Percentiles rank a stretch among this genome's conserved stretches.
These are phyloP conservation scores for Talaromyces sp. DNA, from an alignment of 2,329 filamentous ascomycete genomes.

Conservation along the genomic window DNA sequence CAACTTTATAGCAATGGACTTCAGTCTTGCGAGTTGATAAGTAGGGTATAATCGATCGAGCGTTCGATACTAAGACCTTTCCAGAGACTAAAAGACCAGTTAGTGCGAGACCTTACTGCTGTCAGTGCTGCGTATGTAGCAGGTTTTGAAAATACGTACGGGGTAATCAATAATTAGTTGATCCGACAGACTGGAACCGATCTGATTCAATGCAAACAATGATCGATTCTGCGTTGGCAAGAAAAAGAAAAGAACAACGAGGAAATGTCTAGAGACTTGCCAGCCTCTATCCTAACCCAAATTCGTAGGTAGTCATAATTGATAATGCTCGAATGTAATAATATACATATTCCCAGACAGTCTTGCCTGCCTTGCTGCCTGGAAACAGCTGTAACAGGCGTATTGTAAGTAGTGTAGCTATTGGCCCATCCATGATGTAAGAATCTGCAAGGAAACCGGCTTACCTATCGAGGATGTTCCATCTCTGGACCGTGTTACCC, in stretches of 20 bases:
- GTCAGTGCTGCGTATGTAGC: not conserved
- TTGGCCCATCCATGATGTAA: constrained; percentile 15
- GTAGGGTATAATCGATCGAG: not conserved
- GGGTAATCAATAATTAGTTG: not conserved
- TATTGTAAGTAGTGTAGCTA: not conserved
- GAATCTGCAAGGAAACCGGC: constrained; percentile 15
- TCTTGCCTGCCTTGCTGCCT: not conserved
- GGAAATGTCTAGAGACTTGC: not conserved
- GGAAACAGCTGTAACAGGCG: not conserved
- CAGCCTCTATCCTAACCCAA: not conserved
- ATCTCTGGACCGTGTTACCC: not conserved
- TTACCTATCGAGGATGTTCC: not conserved
- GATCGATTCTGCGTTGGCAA: not conserved
- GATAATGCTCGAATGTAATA: not conserved
- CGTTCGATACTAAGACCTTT: not conserved
- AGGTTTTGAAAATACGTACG: not conserved
- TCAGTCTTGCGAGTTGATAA: not conserved
- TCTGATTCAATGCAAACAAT: constrained; percentile 4
- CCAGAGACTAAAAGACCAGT: not conserved
- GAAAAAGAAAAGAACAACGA: not conserved
- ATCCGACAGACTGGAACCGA: constrained; percentile 9
- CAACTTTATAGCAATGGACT: not conserved
- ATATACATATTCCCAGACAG: not conserved
- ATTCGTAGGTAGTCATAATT: too few species aligned
- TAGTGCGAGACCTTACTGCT: not conserved